phyloP scores from a whole-genome alignment of 1,284 basidiomycete genomes.

The Cutaneotrichosporon cyanovorans region DNA sequence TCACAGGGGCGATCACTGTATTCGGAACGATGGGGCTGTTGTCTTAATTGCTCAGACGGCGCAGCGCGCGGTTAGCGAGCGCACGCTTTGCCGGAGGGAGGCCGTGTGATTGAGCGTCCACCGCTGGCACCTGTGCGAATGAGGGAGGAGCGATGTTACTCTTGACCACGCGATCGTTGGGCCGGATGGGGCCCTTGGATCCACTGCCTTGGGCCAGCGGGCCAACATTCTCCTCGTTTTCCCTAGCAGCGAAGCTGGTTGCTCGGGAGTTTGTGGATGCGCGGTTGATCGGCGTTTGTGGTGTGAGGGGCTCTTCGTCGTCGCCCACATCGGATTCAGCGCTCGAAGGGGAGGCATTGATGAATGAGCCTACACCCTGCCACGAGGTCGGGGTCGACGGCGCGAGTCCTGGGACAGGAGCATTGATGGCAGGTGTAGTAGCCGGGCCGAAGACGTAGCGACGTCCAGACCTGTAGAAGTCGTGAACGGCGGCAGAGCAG shows the following conservation, averaged over 20 bases:
- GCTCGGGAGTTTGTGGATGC: too few relatives aligned
- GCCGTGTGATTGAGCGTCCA: conserved; percentile 9
- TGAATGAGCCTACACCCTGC: conserved; percentile 20
- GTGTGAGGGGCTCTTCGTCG: conserved; percentile 40
- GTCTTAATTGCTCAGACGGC: conserved; percentile 35
- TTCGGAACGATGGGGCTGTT: too few relatives aligned
- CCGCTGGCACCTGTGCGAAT: too few relatives aligned
- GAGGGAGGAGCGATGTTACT: too few relatives aligned
- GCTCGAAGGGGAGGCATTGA: conserved; percentile 36
- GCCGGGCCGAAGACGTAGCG: conserved; percentile 44
- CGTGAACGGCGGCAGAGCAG: conserved; percentile 82
- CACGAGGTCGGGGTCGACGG: conserved; percentile 36
- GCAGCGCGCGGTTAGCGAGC: conserved; percentile 14
- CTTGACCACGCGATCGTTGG: too few relatives aligned
- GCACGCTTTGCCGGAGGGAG: conserved; percentile 9
- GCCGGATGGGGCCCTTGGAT: too few relatives aligned
- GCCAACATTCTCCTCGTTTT: too few relatives aligned
- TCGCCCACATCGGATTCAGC: conserved; percentile 44
- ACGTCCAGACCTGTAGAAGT: conserved; percentile 65
- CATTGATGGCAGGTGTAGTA: too few relatives aligned
- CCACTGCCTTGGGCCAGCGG: too few relatives aligned
- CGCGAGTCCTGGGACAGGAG: conserved; percentile 33
- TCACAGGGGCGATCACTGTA: too few relatives aligned
- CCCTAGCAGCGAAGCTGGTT: too few relatives aligned
- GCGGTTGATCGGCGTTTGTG: conserved; percentile 33